These are phyloP conservation scores for Eutypa lata DNA, from an alignment of 2,329 filamentous ascomycete species.

Conservation along the genomic window DNA sequence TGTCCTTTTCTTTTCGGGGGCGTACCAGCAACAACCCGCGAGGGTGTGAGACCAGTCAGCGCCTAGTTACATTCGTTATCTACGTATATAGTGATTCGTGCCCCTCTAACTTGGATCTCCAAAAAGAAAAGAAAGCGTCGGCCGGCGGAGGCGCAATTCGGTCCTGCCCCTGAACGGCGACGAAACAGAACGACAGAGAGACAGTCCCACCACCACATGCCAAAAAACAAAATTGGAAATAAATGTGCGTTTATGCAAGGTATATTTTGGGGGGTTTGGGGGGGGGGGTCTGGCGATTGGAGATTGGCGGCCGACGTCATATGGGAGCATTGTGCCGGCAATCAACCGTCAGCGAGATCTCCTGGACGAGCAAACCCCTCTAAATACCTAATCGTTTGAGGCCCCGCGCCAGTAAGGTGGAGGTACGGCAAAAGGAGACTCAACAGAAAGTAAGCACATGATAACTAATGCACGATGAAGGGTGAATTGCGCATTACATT, in stretches of 20 bases:
- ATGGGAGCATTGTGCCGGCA: background rate
- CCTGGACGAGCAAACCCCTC: too few relatives aligned
- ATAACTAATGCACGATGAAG: background rate
- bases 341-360: background rate
- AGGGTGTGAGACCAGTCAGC: background rate
- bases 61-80: background rate
- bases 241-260: too few relatives aligned
- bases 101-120: too few relatives aligned
- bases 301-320: background rate
- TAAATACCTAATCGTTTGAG: too few relatives aligned
- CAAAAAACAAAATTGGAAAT: too few relatives aligned
- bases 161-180: too few relatives aligned
- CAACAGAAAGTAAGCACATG: background rate
- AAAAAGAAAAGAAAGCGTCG: background rate
- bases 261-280: too few relatives aligned
- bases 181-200: too few relatives aligned
- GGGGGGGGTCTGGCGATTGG: too few relatives aligned
- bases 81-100: background rate
- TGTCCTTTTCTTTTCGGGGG: background rate
- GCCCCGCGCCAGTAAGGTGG: too few relatives aligned
- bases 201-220: too few relatives aligned
- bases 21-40: background rate
- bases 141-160: background rate
- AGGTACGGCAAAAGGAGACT: too few relatives aligned
- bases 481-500: background rate